These are phyloP conservation scores for Jatropha curcas DNA, from an alignment of 345 rosid genomes.

Conservation along the genomic window DNA sequence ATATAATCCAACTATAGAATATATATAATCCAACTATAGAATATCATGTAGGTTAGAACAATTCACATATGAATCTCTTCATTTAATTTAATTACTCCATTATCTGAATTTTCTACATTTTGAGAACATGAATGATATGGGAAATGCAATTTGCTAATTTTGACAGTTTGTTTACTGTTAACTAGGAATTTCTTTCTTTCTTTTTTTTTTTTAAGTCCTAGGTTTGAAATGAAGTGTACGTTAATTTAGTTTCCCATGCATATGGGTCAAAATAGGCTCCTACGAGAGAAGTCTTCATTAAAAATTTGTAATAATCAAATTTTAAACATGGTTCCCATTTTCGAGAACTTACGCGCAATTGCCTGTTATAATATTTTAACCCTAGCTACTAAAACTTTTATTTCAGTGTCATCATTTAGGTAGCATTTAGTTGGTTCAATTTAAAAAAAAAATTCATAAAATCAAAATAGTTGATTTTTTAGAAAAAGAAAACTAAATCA, in stretches of 20 bases:
- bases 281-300: not conserved
- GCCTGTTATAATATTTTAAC: too few relatives aligned
- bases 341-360: constrained; percentile 11
- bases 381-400: too few relatives aligned
- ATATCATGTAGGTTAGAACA: too few relatives aligned
- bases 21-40: too few relatives aligned
- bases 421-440: too few relatives aligned
- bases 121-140: constrained; percentile 18
- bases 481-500: too few relatives aligned
- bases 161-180: not conserved
- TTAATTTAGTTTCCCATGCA: not conserved
- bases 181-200: not conserved
- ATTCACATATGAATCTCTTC: too few relatives aligned
- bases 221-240: not conserved
- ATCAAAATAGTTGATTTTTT: too few relatives aligned
- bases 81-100: not conserved
- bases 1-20: too few relatives aligned
- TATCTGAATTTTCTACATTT: not conserved
- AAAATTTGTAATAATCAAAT: not conserved
- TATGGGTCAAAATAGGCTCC: constrained; percentile 3
- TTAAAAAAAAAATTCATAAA: too few relatives aligned
- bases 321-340: not conserved
- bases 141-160: constrained; percentile 14
- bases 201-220: too few relatives aligned
- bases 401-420: too few relatives aligned